Conservation (phyloP, 805 yeast species). For the Ogataea pini region DNA sequence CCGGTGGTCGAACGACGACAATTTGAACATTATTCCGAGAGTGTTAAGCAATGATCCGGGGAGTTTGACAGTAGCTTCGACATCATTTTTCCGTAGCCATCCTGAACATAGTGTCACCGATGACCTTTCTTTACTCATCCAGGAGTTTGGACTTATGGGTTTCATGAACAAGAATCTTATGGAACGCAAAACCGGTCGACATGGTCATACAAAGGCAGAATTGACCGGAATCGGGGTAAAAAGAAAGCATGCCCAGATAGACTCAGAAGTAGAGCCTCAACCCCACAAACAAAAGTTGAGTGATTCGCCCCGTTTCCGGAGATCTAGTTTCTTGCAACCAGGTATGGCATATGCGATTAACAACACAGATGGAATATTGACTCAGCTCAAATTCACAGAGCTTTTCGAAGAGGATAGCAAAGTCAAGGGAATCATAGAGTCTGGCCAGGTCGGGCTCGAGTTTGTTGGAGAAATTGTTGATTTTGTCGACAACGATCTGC, state of each 20-base stretch:
- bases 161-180: conserved; percentile 30
- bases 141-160: conserved; percentile 27
- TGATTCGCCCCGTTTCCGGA: neutral
- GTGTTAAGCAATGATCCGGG: conserved; percentile 20
- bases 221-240: conserved; percentile 13
- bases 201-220: neutral
- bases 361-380: conserved; percentile 13
- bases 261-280: neutral
- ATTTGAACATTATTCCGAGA: conserved; percentile 28
- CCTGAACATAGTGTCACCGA: conserved; percentile 25
- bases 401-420: conserved; percentile 15
- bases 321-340: conserved; percentile 29
- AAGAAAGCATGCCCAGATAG: conserved; percentile 22
- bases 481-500: conserved; percentile 32
- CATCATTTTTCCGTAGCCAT: conserved; percentile 31
- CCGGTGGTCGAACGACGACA: conserved; percentile 28
- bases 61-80: conserved; percentile 14
- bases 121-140: conserved; percentile 21
- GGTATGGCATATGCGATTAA: conserved; percentile 25
- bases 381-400: conserved; percentile 26
- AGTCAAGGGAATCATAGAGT: conserved; percentile 26
- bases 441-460: conserved; percentile 20
- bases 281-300: neutral
- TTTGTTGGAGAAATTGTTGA: conserved; percentile 35
- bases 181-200: conserved; percentile 18